Base-by-base conservation (phyloP, 352 stramenopile species). In the Phytophthora tentaculata region DNA sequence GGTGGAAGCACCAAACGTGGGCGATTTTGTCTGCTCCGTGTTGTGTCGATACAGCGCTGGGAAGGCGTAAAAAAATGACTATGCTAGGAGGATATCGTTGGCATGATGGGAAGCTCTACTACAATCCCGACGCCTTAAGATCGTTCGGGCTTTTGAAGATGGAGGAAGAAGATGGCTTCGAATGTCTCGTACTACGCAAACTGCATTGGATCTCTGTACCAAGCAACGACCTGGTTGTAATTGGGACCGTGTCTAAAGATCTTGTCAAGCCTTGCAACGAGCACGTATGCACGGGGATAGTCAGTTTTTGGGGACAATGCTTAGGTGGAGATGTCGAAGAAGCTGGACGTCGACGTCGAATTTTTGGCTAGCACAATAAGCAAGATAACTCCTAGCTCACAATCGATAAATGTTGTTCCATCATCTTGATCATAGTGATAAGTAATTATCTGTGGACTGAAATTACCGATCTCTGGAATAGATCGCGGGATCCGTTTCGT, bases 61-160 rank as follows among this genome's bases (percentile, higher is more conserved):
- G 65, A 2, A 47, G 22, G 20, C 55, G 66, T 17, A 65, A 54
- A 32, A 74, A 74, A 29, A 68, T 74, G 60, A 71, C 64, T 9
- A 60, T 68, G 60, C 60, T 77, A 0, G 60, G 44, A 9, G 66
- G 70, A n/a, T 77, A 77, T 29, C 22, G 22, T 19, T 60, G 43
- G 24, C 41, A 59, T 14, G 19, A 55, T 12, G 44, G 48, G 0
- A 60, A 64, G 5, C 26, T 77, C 0, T 69, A 63, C 28, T 77
- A 74, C 52, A 58, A 39, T 9, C 32, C 52, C 3, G 56, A 67
- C 1, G 48, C 60, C 1, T 32, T 74, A 8, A 71, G 56, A 60
- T 54, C 70, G 0, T 62, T 73, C 32, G 64, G 64, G 0, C 20
- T 76, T 29, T 4, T 76, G 3, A 65, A 66, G 32, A 56, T 68